These are phyloP conservation scores for Lachnellula subtilissima DNA, from an alignment of 2,329 filamentous ascomycete genomes.

Conservation along the genomic window DNA sequence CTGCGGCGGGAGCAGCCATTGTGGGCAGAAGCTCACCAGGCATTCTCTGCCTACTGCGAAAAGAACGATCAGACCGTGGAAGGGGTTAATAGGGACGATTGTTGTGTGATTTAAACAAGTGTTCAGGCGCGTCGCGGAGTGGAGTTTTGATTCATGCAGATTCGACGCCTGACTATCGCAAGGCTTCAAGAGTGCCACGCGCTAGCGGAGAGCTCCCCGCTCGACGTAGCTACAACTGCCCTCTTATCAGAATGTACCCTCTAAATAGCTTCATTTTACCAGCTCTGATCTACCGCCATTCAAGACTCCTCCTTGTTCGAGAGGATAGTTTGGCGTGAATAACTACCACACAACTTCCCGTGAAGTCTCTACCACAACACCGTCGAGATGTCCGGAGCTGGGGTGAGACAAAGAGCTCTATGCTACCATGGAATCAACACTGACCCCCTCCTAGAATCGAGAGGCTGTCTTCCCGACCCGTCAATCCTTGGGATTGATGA, in stretches of 20 bases:
- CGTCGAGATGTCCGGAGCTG: slow-evolving; percentile 49
- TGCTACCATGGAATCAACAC: slow-evolving; percentile 5
- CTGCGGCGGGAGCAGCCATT: slow-evolving; percentile 31
- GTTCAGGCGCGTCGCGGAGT: slow-evolving; percentile 17
- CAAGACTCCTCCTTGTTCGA: background rate
- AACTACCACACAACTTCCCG: background rate
- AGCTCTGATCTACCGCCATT: background rate
- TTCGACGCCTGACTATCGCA: slow-evolving; percentile 8
- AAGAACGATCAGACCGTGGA: slow-evolving; percentile 21
- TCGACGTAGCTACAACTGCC: slow-evolving; percentile 11
- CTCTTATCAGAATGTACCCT: background rate
- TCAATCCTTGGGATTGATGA: slow-evolving; percentile 95
- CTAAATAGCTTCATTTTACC: slow-evolving; percentile 18
- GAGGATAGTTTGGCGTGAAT: background rate
- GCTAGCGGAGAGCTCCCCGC: slow-evolving; percentile 2
- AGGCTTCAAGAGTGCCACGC: slow-evolving; percentile 2
- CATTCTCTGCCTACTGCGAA: slow-evolving; percentile 29
- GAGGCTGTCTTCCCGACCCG: slow-evolving; percentile 97
- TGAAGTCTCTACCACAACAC: background rate
- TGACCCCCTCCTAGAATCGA: slow-evolving; percentile 60
- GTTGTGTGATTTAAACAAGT: slow-evolving; percentile 1
- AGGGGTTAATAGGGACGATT: slow-evolving; percentile 12
- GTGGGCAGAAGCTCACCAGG: slow-evolving; percentile 33
- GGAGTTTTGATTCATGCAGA: slow-evolving; percentile 16
- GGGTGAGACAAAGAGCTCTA: slow-evolving; percentile 33